Conservation (phyloP, 805 yeast genomes). For the Cephaloascus albidus region DNA sequence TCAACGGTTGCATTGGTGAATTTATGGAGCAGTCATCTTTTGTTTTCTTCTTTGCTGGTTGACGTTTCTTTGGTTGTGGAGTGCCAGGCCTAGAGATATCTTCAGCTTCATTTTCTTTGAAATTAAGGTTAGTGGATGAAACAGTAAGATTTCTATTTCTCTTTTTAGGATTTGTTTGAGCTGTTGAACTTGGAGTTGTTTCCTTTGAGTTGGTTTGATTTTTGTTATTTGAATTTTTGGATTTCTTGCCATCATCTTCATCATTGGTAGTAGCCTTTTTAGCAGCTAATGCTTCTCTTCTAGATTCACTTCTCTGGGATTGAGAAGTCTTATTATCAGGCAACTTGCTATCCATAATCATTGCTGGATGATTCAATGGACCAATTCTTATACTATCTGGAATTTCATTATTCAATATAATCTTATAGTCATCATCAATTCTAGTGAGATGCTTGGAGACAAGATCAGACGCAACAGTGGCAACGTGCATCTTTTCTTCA, state of each 20-base stretch:
- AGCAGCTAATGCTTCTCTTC: conserved; percentile 92
- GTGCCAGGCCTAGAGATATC: conserved; percentile 1
- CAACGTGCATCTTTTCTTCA: conserved; percentile 97
- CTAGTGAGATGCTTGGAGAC: conserved; percentile 60
- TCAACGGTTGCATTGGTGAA: not conserved
- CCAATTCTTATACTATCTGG: conserved; percentile 76
- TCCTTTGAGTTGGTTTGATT: conserved; percentile 12
- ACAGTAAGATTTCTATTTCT: conserved; percentile 10
- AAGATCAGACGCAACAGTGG: conserved; percentile 80
- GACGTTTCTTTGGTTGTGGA: conserved; percentile 1
- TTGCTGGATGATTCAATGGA: conserved; percentile 84
- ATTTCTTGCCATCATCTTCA: conserved; percentile 7
- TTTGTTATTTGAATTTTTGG: conserved; percentile 3
- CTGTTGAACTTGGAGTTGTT: not conserved
- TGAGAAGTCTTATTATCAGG: conserved; percentile 56
- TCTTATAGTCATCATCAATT: conserved; percentile 71
- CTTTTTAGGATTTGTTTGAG: conserved; percentile 8
- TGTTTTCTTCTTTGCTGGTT: not conserved
- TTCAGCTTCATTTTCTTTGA: not conserved
- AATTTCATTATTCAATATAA: conserved; percentile 63
- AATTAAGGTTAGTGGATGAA: conserved; percentile 6
- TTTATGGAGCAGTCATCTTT: not conserved
- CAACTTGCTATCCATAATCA: conserved; percentile 47
- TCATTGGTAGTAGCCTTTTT: conserved; percentile 49
- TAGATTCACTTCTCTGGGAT: conserved; percentile 69